These are phyloP conservation scores for Rosa multiflora DNA, from an alignment of 306 rosid species.

Conservation along the genomic window DNA sequence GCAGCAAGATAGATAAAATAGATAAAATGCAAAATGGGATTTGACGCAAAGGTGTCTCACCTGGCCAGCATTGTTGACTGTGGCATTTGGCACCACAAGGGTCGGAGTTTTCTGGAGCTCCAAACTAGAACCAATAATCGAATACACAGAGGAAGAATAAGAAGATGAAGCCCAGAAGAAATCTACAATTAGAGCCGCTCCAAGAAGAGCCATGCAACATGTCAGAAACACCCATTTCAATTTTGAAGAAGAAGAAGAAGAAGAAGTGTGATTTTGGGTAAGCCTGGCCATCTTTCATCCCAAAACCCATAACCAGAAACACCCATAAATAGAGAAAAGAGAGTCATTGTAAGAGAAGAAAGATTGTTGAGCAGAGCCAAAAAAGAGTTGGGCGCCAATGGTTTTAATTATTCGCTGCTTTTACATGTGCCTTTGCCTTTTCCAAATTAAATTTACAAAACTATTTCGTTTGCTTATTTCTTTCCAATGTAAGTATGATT, in stretches of 20 bases:
- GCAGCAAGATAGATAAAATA: background rate
- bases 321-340: slow-evolving; percentile 20
- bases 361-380: slow-evolving; percentile 5
- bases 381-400: slow-evolving; percentile 59
- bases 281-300: slow-evolving; percentile 39
- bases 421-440: background rate
- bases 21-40: background rate
- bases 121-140: slow-evolving; percentile 49
- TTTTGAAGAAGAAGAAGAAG: slow-evolving; percentile 8
- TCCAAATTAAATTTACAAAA: background rate
- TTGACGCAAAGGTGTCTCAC: slow-evolving; percentile 17
- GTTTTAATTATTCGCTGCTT: slow-evolving; percentile 22
- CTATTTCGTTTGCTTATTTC: background rate
- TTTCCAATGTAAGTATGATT: background rate
- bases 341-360: background rate
- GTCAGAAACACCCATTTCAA: slow-evolving; percentile 35
- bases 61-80: slow-evolving; percentile 12
- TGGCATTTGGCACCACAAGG: slow-evolving; percentile 29
- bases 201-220: slow-evolving; percentile 41
- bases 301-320: slow-evolving; percentile 1
- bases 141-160: slow-evolving; percentile 19
- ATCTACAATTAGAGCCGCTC: slow-evolving; percentile 43
- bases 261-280: slow-evolving; percentile 35
- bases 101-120: slow-evolving; percentile 25
- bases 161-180: slow-evolving; percentile 60